Conservation (phyloP, 108 stramenopile species). For the Cylindrotheca fusiformis region DNA sequence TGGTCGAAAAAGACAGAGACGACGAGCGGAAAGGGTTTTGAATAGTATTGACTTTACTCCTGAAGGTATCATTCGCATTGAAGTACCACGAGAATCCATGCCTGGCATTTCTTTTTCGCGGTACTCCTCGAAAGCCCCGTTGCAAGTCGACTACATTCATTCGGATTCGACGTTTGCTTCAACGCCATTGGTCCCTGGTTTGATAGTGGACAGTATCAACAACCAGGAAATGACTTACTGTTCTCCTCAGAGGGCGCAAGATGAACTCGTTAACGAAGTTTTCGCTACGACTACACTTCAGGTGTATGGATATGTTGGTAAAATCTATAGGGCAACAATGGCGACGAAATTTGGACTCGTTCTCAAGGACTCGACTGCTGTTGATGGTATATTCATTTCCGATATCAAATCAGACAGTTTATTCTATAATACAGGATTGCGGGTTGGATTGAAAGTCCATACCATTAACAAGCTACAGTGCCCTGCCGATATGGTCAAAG, state of each 20-base stretch:
- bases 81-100: constrained; percentile 13
- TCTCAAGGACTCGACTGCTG: constrained; percentile 22
- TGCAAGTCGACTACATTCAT: constrained; percentile 24
- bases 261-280: constrained; percentile 20
- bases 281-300: constrained; percentile 3
- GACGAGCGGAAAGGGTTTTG: too few species aligned
- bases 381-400: constrained; percentile 26
- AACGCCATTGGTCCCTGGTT: constrained; percentile 21
- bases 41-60: neutral
- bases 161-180: constrained; percentile 15
- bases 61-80: neutral
- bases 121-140: constrained; percentile 5
- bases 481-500: constrained; percentile 11
- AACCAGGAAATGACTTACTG: constrained; percentile 24
- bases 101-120: constrained; percentile 33
- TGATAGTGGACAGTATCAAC: constrained; percentile 21
- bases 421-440: constrained; percentile 26
- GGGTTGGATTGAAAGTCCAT: constrained; percentile 14
- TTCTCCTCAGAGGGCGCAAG: constrained; percentile 29
- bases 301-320: neutral
- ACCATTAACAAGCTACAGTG: constrained; percentile 25
- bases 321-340: constrained; percentile 11
- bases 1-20: too few species aligned
- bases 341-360: constrained; percentile 18
- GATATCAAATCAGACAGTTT: constrained; percentile 17